Conservation (phyloP, 2,329 filamentous ascomycete genomes). For the Coleophoma cylindrospora region DNA sequence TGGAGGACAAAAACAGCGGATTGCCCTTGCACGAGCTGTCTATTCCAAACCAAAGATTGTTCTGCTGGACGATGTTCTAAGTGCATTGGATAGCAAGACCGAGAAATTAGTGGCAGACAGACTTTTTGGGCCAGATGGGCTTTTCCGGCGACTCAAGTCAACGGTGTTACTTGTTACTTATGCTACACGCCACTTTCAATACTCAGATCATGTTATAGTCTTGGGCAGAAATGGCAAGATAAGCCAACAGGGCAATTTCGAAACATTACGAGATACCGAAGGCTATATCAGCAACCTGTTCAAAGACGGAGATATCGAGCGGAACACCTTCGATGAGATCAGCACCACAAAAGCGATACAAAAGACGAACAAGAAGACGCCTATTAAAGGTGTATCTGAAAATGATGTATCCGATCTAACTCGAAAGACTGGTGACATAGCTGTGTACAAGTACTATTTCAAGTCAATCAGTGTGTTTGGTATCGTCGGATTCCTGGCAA, state of each 20-base stretch:
- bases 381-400: constrained; percentile 29
- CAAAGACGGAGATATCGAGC: constrained; percentile 20
- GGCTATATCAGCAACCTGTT: constrained; percentile 11
- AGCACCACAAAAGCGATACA: background rate
- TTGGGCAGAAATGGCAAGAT: constrained; percentile 22
- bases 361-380: background rate
- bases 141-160: constrained; percentile 18
- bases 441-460: constrained; percentile 14
- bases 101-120: constrained; percentile 4
- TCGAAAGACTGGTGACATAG: constrained; percentile 31
- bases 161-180: constrained; percentile 39
- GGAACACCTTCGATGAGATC: background rate
- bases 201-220: constrained; percentile 33
- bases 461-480: constrained; percentile 7
- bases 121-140: constrained; percentile 2
- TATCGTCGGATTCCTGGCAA: constrained; percentile 11
- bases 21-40: constrained; percentile 16
- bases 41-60: background rate
- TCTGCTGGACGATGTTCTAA: constrained; percentile 14
- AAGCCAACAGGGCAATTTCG: constrained; percentile 27
- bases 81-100: constrained; percentile 12
- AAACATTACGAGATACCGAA: constrained; percentile 4
- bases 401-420: constrained; percentile 27
- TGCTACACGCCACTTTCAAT: constrained; percentile 27
- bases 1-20: constrained; percentile 7